phyloP scores from a whole-genome alignment of 495 filamentous ascomycete species.

The Lepidopterella palustris region DNA sequence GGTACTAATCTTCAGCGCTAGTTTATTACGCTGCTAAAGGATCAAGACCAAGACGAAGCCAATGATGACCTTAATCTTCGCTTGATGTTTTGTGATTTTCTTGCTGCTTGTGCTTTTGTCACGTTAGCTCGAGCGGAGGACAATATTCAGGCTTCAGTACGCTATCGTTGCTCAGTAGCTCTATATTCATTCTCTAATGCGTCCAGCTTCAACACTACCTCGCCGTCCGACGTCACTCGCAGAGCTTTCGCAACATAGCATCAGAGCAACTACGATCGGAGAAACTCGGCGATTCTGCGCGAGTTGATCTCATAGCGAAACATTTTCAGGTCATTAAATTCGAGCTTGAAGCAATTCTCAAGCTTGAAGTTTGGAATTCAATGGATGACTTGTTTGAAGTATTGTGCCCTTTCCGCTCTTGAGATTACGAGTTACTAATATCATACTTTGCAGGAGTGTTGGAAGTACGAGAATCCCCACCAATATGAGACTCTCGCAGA shows the following conservation, averaged over 20 bases:
- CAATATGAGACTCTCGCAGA: constrained; percentile 36
- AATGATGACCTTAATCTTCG: constrained; percentile 50
- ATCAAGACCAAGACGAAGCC: constrained; percentile 40
- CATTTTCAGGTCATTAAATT: constrained; percentile 59
- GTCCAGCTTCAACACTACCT: constrained; percentile 51
- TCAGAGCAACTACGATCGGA: constrained; percentile 21
- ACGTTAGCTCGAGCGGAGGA: constrained; percentile 60
- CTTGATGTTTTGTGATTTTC: constrained; percentile 61
- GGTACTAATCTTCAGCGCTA: constrained; percentile 22
- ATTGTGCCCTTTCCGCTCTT: not conserved
- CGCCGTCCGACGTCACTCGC: constrained; percentile 48
- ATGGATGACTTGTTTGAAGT: constrained; percentile 56
- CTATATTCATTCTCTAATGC: constrained; percentile 9
- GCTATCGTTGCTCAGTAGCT: constrained; percentile 2
- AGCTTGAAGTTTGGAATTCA: constrained; percentile 60
- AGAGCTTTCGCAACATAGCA: constrained; percentile 45
- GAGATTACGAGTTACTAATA: constrained; percentile 16
- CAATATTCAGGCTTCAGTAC: constrained; percentile 42
- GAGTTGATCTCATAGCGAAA: constrained; percentile 52
- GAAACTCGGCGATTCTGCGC: constrained; percentile 40
- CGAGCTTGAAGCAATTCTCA: constrained; percentile 67
- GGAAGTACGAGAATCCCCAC: constrained; percentile 22
- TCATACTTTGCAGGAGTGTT: constrained; percentile 17
- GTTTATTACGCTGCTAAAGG: constrained; percentile 56
- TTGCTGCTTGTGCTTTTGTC: constrained; percentile 53